Evolutionary conservation across 2,329 filamentous ascomycete genomes (phyloP), one percentile per base, ranked within the genome.

Genomic region (Sporothrix brasiliensis): DNA sequence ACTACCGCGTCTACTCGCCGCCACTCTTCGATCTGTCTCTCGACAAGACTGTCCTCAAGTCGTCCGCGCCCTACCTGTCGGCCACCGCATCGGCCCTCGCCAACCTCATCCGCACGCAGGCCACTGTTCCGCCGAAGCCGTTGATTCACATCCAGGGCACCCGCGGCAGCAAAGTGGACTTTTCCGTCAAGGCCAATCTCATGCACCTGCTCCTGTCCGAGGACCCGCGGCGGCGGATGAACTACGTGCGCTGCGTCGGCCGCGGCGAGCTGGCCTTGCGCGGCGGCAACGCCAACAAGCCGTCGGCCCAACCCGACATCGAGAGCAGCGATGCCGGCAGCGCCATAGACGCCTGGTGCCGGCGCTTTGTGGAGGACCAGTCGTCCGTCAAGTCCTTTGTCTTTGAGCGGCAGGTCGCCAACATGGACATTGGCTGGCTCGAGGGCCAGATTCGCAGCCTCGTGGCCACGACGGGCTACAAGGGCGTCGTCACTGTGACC

Each of bases 61-160:
- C 83, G 67, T 80, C 81, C 54, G 81, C 83, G 0, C 80, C 81
- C n/a, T 82, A 84, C 73, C 79, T 87, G 4, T 85, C 83, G 5
- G 78, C 79, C 71, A 83, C 83, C 69, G 80, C 80, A 34, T 75
- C 76, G 16, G 83, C 83, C 6, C 79, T 88, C 47, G 78, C 81
- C 4, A 77, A 81, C 4, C 78, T 87, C 27, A 75, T 88, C 34
- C 82, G 83, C 49, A 75, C 78, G 44, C 82, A 87, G 69, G 82
- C 84, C 16, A 82, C 82, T 0, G 79, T 88, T 0, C 86, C 86
- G 24, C 86, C 86, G 7, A 88, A 88, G 75, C 85, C 83, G 0
- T 80, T 84, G 72, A 80, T 88, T 27, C 80, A 83, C 68, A 81
- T 88, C 68, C 78, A 78, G 3, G 86, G 86, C 58, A 81, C 77